These are phyloP conservation scores for Aquilaria yunnanensis DNA, from an alignment of 345 rosid genomes.

Conservation along the genomic window DNA sequence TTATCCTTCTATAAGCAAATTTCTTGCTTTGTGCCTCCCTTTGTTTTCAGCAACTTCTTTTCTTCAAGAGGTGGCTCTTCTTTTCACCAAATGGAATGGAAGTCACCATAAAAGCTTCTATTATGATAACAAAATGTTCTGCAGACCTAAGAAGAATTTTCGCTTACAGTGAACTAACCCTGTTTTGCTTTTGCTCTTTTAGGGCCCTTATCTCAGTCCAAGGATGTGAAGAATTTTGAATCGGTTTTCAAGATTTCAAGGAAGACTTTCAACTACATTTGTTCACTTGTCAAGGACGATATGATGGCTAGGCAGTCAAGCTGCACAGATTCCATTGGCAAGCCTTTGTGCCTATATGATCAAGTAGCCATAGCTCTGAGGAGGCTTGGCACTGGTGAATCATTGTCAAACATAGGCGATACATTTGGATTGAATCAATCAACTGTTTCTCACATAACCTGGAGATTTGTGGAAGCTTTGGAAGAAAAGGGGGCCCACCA, in stretches of 20 bases:
- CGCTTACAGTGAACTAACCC: not conserved
- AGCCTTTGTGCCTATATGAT: slow-evolving; percentile 44
- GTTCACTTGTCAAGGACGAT: slow-evolving; percentile 65
- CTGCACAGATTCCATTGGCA: slow-evolving; percentile 38
- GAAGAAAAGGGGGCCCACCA: slow-evolving; percentile 60
- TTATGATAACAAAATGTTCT: not conserved
- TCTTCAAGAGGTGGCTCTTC: not conserved
- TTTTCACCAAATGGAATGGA: not conserved
- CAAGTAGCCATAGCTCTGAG: slow-evolving; percentile 70
- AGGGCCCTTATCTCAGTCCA: slow-evolving; percentile 39
- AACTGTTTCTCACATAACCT: slow-evolving; percentile 68
- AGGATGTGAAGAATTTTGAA: slow-evolving; percentile 47
- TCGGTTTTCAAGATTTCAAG: slow-evolving; percentile 61
- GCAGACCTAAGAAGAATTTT: not conserved
- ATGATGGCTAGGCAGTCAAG: slow-evolving; percentile 45
- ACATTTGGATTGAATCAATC: slow-evolving; percentile 64
- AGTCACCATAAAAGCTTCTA: not conserved
- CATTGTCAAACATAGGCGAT: slow-evolving; percentile 59
- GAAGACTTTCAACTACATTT: slow-evolving; percentile 61
- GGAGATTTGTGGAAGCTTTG: slow-evolving; percentile 79
- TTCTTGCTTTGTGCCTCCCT: not conserved
- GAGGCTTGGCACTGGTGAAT: slow-evolving; percentile 75
- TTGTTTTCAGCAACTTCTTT: not conserved
- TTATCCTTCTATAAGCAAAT: not conserved
- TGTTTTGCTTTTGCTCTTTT: slow-evolving; percentile 8